Conservation (phyloP, 2,329 filamentous ascomycete species). For the Aspergillus ibericus region DNA sequence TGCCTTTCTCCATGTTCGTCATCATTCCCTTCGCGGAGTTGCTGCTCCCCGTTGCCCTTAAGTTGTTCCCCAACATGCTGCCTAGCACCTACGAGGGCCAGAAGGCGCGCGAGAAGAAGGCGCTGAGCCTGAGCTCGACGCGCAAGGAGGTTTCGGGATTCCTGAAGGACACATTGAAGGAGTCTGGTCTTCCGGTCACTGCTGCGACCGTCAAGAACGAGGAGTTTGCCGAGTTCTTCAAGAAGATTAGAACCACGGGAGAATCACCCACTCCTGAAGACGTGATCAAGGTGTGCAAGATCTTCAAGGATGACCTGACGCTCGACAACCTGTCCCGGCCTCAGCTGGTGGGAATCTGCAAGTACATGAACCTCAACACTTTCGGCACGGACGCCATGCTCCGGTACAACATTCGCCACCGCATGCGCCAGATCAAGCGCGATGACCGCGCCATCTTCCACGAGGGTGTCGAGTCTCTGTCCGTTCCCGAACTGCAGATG, state of each 20-base stretch:
- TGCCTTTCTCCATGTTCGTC: constrained; percentile 95
- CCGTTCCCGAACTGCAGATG: constrained; percentile 88
- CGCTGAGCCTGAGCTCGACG: constrained; percentile 74
- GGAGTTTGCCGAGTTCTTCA: constrained; percentile 96
- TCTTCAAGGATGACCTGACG: constrained; percentile 96
- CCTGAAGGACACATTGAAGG: constrained; percentile 80
- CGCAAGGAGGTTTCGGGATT: constrained; percentile 93
- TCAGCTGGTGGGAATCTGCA: constrained; percentile 95
- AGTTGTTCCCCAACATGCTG: constrained; percentile 94
- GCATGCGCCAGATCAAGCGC: constrained; percentile 98
- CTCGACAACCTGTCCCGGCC: constrained; percentile 95
- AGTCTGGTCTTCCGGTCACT: constrained; percentile 89
- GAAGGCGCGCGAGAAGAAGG: constrained; percentile 87
- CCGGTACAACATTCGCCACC: constrained; percentile 92
- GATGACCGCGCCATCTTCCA: constrained; percentile 93
- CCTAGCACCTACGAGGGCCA: constrained; percentile 96
- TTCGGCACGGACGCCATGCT: constrained; percentile 98
- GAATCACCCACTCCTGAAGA: constrained; percentile 85
- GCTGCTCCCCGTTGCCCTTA: constrained; percentile 84
- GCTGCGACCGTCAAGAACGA: constrained; percentile 82
- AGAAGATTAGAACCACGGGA: constrained; percentile 87
- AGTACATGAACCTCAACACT: constrained; percentile 96
- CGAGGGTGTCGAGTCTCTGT: constrained; percentile 89
- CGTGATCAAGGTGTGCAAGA: constrained; percentile 98
- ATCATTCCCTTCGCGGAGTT: constrained; percentile 96